phyloP scores from a whole-genome alignment of 176 grass and related monocot genomes.

The Oryza nivara region DNA sequence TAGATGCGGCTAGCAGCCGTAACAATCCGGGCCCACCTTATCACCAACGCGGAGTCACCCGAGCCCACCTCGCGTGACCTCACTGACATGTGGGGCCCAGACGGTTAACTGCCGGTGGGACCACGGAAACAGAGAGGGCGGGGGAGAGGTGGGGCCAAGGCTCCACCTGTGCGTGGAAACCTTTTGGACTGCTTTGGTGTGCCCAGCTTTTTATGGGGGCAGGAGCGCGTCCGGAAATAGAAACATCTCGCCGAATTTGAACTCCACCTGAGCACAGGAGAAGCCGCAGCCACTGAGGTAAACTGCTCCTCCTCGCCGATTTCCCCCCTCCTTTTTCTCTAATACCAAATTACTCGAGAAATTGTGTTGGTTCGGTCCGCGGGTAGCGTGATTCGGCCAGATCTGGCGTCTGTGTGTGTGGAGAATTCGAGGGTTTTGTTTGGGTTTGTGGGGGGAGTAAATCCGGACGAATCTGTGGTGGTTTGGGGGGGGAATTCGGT shows the following conservation, averaged over 20 bases:
- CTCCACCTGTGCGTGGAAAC: not conserved
- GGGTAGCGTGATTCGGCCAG: not conserved
- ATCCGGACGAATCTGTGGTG: constrained; percentile 22
- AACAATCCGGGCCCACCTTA: not conserved
- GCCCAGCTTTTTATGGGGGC: not conserved
- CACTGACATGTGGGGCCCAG: not conserved
- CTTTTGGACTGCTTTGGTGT: not conserved
- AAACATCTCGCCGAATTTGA: not conserved
- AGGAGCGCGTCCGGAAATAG: constrained; percentile 2
- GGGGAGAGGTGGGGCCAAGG: not conserved
- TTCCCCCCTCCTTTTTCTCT: not conserved
- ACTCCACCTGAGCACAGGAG: constrained; percentile 8
- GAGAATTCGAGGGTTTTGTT: not conserved
- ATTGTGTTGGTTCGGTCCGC: not conserved
- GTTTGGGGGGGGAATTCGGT: constrained; percentile 16
- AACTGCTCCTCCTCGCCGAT: not conserved
- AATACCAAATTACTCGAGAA: not conserved
- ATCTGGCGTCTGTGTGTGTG: constrained; percentile 13
- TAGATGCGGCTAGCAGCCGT: not conserved
- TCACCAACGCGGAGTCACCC: not conserved
- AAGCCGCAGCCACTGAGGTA: constrained; percentile 22
- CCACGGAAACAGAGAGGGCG: not conserved
- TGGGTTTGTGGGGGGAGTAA: not conserved
- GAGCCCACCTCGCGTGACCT: not conserved
- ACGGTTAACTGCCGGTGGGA: not conserved